phyloP scores from a whole-genome alignment of 2,329 filamentous ascomycete genomes.

The Xylaria hypoxylon region DNA sequence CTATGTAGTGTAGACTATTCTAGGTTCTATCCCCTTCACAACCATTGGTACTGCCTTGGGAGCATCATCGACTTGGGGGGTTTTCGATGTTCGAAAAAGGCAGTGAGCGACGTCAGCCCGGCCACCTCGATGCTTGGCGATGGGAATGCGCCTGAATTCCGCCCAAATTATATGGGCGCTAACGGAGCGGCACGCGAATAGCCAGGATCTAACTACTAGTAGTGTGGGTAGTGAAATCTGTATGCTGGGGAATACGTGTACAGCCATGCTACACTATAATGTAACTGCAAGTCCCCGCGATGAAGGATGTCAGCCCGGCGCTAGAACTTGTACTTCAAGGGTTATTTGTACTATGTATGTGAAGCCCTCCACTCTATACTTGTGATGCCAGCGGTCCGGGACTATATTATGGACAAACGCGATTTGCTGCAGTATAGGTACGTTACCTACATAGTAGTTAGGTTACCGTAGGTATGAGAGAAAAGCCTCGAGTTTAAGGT shows the following conservation, averaged over 20 bases:
- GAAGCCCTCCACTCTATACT: neutral
- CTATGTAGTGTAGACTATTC: neutral
- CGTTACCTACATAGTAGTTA: too few species aligned
- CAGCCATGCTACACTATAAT: too few species aligned
- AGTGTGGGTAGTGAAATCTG: neutral
- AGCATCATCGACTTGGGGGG: constrained; percentile 17
- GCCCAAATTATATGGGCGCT: constrained; percentile 18
- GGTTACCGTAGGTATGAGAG: too few species aligned
- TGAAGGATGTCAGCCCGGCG: neutral
- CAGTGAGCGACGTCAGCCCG: constrained; percentile 30
- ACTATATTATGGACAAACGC: neutral
- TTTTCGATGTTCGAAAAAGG: constrained; percentile 9
- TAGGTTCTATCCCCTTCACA: constrained; percentile 1
- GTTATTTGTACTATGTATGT: neutral
- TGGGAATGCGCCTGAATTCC: constrained; percentile 18
- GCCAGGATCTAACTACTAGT: neutral
- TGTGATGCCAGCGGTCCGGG: neutral
- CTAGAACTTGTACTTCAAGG: neutral
- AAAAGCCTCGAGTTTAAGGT: neutral
- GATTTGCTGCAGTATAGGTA: neutral
- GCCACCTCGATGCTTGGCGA: constrained; percentile 16
- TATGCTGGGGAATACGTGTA: constrained; percentile 11
- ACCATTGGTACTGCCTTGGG: too few species aligned
- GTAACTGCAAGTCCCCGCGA: constrained; percentile 6
- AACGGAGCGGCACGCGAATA: constrained; percentile 35